Conservation (phyloP, 2,329 filamentous ascomycete species). For the Aureobasidium musti region DNA sequence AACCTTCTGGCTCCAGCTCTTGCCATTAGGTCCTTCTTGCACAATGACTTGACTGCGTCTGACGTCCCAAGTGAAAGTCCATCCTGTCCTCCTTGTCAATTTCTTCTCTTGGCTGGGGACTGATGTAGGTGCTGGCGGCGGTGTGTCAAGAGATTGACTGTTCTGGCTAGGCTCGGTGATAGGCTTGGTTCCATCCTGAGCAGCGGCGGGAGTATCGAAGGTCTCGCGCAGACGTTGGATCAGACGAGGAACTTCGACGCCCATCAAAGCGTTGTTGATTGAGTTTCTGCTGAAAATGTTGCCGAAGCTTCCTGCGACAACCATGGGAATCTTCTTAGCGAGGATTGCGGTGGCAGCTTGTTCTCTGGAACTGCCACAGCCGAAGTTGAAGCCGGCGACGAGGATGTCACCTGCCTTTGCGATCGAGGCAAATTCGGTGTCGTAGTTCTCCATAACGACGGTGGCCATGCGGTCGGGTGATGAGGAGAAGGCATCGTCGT, state of each 20-base stretch:
- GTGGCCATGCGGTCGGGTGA: conserved; percentile 76
- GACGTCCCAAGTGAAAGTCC: conserved; percentile 83
- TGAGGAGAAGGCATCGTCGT: conserved; percentile 80
- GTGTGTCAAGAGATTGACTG: conserved; percentile 54
- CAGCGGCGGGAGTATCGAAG: conserved; percentile 47
- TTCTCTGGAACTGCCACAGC: conserved; percentile 77
- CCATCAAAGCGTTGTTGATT: conserved; percentile 78
- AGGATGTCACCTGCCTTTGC: conserved; percentile 75
- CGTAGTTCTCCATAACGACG: conserved; percentile 95
- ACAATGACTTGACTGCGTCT: conserved; percentile 68
- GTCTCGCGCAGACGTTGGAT: conserved; percentile 65
- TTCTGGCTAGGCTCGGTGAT: conserved; percentile 57
- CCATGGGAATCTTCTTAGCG: conserved; percentile 75
- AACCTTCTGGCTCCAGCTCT: conserved; percentile 76
- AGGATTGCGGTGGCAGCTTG: conserved; percentile 87
- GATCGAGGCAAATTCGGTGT: conserved; percentile 65
- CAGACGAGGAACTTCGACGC: conserved; percentile 68
- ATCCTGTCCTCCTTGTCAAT: conserved; percentile 73
- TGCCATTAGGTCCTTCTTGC: conserved; percentile 66
- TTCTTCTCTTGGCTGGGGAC: conserved; percentile 53
- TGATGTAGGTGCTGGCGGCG: conserved; percentile 44
- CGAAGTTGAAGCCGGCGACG: conserved; percentile 86
- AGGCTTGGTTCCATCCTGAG: conserved; percentile 40
- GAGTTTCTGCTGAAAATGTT: conserved; percentile 80
- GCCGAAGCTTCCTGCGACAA: conserved; percentile 77